Percentiles rank a stretch among this genome's conserved stretches.
Conservation (phyloP, 371 early-diverging fungal species). For the Circinella umbellata region DNA sequence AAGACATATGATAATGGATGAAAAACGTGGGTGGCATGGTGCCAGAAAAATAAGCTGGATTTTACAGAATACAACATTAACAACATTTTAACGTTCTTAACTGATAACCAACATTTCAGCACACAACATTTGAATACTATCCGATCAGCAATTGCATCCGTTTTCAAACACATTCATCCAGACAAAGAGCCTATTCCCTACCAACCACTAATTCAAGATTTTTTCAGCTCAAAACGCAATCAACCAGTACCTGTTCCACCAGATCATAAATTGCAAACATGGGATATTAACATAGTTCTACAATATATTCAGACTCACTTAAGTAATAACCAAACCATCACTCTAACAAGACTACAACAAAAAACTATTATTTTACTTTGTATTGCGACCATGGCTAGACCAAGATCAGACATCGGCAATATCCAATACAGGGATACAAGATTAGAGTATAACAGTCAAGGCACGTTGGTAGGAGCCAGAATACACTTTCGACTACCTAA, state of each 20-base stretch:
- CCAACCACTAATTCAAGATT: not conserved
- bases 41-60: not conserved
- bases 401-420: not conserved
- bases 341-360: no score
- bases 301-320: no score
- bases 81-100: not conserved
- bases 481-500: slow-evolving; percentile 20
- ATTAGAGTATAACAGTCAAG: not conserved
- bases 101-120: not conserved
- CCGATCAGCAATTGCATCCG: not conserved
- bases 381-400: no score
- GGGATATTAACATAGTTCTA: no score
- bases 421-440: slow-evolving; percentile 22
- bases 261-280: no score
- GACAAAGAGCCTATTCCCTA: slow-evolving; percentile 1
- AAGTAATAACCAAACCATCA: no score
- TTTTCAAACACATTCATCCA: slow-evolving; percentile 1
- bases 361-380: no score
- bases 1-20: not conserved
- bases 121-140: not conserved
- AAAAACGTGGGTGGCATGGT: not conserved
- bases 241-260: no score
- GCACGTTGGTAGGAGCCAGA: not conserved
- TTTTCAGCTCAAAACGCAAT: not conserved
- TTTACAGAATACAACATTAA: not conserved